phyloP scores from a whole-genome alignment of 208 protist species.

The Wallacemonas sp. region DNA sequence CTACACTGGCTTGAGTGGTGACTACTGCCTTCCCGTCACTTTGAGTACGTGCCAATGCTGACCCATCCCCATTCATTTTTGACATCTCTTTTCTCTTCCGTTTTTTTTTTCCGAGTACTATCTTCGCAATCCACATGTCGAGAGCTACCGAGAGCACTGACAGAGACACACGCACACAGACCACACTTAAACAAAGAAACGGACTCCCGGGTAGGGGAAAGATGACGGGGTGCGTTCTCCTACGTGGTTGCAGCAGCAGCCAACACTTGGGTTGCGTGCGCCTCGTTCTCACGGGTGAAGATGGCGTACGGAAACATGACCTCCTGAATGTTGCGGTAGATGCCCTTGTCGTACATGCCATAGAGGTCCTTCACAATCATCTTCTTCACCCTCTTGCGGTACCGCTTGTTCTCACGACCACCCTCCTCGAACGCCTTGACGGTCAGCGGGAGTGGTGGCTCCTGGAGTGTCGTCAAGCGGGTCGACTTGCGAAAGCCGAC shows the following conservation, averaged over 20 bases:
- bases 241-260: no score
- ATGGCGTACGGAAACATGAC: slow-evolving; percentile 70
- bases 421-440: slow-evolving; percentile 41
- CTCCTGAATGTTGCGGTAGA: slow-evolving; percentile 73
- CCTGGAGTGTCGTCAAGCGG: slow-evolving; percentile 37
- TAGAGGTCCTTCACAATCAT: slow-evolving; percentile 54
- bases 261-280: neutral
- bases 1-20: no score
- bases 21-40: no score
- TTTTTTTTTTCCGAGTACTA: slow-evolving; percentile 16
- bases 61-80: slow-evolving; percentile 9
- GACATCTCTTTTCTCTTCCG: slow-evolving; percentile 1
- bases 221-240: no score
- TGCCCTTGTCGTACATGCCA: slow-evolving; percentile 75
- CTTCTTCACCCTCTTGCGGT: slow-evolving; percentile 62
- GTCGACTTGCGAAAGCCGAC: slow-evolving; percentile 57
- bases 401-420: slow-evolving; percentile 47
- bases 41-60: no score
- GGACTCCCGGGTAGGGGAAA: no score
- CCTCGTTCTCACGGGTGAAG: slow-evolving; percentile 24
- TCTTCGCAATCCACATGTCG: neutral
- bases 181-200: neutral
- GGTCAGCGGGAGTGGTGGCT: slow-evolving; percentile 38
- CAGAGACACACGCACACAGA: no score
- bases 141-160: no score